A percentile compares a stretch with the other conserved stretches of the same genome.
Evolutionary conservation across 768 basidiomycete species (phyloP).

Genomic region (Calvatia gigantea): DNA sequence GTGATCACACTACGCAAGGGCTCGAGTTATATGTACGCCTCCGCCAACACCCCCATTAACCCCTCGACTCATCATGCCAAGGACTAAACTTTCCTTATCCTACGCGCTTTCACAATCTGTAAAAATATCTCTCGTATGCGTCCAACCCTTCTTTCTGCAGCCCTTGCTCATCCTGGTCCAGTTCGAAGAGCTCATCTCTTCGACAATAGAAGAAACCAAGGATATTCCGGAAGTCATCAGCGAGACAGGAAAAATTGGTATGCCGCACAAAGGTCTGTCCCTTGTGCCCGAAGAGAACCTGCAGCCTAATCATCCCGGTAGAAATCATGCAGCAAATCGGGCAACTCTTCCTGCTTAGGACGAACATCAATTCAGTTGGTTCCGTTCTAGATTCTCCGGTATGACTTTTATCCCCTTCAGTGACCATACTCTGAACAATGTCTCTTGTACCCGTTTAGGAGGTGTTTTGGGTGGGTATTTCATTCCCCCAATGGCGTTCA

Average conservation of each 20-base stretch:
- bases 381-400: constrained; percentile 96
- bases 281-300: constrained; percentile 11
- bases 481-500: background rate
- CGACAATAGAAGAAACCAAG: constrained; percentile 94
- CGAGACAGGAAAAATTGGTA: constrained; percentile 92
- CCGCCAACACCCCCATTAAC: constrained; percentile 14
- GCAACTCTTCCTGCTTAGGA: constrained; percentile 87
- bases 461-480: constrained; percentile 80
- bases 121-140: constrained; percentile 83
- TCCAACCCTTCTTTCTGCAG: background rate
- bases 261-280: constrained; percentile 70
- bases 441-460: constrained; percentile 46
- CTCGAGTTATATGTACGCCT: constrained; percentile 87
- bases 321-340: constrained; percentile 99
- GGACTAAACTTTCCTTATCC: constrained; percentile 94
- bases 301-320: constrained; percentile 20
- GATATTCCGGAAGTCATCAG: constrained; percentile 92
- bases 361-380: constrained; percentile 93
- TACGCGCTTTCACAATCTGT: constrained; percentile 96
- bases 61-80: constrained; percentile 26
- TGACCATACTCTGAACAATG: constrained; percentile 6
- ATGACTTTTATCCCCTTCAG: constrained; percentile 27
- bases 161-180: constrained; percentile 23
- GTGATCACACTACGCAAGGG: constrained; percentile 94
- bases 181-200: constrained; percentile 91